phyloP scores from a whole-genome alignment of 148 eudicot species.

The Salicornia ramosissima region DNA sequence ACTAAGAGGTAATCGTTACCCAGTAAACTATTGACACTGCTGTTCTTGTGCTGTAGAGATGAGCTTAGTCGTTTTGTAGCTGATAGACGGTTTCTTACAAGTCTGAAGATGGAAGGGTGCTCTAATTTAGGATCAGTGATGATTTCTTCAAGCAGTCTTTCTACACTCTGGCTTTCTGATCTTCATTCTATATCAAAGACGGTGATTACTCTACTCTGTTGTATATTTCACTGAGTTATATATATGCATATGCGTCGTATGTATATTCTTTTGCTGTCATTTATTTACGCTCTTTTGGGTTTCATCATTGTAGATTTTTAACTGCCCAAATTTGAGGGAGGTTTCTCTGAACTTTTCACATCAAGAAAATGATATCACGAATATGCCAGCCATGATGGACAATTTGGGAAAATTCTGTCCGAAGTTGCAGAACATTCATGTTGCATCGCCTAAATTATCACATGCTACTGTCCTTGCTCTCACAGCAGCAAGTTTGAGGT shows the following conservation, averaged over 20 bases:
- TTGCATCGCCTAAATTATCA: conserved; percentile 68
- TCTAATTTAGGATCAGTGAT: conserved; percentile 54
- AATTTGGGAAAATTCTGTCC: conserved; percentile 76
- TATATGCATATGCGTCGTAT: no score
- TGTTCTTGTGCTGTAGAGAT: conserved; percentile 52
- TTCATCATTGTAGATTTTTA: conserved; percentile 46
- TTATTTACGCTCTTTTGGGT: conserved; percentile 18
- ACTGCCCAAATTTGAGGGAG: conserved; percentile 82
- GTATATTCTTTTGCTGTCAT: not conserved
- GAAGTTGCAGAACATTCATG: conserved; percentile 71
- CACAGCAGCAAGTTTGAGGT: conserved; percentile 79
- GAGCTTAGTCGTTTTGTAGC: conserved; percentile 86
- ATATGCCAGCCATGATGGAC: conserved; percentile 60
- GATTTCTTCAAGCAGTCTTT: conserved; percentile 64
- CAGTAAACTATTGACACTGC: conserved; percentile 19
- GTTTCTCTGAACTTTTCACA: conserved; percentile 69
- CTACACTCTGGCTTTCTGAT: conserved; percentile 84
- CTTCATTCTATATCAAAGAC: conserved; percentile 80
- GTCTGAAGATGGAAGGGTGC: conserved; percentile 93
- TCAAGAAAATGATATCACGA: conserved; percentile 70
- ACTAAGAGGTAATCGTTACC: not conserved
- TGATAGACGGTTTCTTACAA: conserved; percentile 66
- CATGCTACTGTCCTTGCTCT: conserved; percentile 83
- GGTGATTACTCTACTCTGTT: conserved; percentile 38
- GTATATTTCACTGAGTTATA: not conserved